Percentiles rank a stretch among this genome's conserved stretches.
These are phyloP conservation scores for Lasiodiplodia sp. DNA, from an alignment of 2,329 filamentous ascomycete species.

Conservation along the genomic window DNA sequence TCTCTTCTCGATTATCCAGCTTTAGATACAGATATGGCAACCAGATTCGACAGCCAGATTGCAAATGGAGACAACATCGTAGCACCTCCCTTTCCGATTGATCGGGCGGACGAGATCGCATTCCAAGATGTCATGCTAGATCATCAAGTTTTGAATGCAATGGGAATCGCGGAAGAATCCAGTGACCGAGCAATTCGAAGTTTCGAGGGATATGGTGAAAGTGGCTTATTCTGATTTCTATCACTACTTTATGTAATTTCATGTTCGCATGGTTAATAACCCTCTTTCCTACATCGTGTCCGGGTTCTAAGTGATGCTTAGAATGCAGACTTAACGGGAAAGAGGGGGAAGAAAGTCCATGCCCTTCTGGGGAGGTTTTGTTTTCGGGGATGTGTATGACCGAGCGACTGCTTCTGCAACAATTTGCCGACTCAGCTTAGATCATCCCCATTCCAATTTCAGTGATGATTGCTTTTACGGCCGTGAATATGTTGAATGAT, in stretches of 20 bases:
- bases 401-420: background rate
- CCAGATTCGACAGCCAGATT: too few species aligned
- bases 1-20: too few species aligned
- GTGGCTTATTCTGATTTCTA: background rate
- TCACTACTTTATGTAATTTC: background rate
- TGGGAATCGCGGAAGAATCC: too few species aligned
- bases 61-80: too few species aligned
- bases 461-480: background rate
- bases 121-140: too few species aligned
- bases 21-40: too few species aligned
- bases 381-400: slow-evolving; percentile 2
- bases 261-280: background rate
- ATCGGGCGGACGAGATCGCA: too few species aligned
- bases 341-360: background rate
- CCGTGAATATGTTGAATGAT: background rate
- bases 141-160: too few species aligned
- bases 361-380: too few species aligned
- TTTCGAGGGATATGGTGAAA: background rate
- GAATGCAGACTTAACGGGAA: background rate
- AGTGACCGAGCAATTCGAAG: too few species aligned
- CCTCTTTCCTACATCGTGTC: background rate
- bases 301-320: background rate
- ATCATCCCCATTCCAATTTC: background rate
- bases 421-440: background rate
- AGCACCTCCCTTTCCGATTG: too few species aligned